Evolutionary conservation across 768 basidiomycete species (phyloP), one percentile per base, ranked within the genome.

Genomic region (Hygrophorus pudorinus): DNA sequence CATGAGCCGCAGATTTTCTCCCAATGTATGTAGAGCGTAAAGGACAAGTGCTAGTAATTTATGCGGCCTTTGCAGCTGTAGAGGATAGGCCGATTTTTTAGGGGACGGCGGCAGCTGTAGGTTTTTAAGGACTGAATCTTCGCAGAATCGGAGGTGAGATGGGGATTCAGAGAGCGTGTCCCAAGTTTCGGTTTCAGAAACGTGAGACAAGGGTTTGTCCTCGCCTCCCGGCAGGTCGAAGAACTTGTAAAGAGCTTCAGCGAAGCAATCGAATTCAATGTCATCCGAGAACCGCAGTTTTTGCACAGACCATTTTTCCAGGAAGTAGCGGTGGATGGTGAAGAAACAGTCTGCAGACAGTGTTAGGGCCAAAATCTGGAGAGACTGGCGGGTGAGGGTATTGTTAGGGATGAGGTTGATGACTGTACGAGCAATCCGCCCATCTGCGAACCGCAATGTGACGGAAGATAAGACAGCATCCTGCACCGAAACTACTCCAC

Each of bases 21-120:
- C 90, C 2, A 94, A 69, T 35, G 80, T 75, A 56, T 97, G 92
- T 1, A 98, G 61, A 0, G 79, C 83, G 47, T 81, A 76, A 10
- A 93, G 65, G 20, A 83, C 66, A 1, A 76, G 75, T 0, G 75
- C 75, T 12, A 81, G 63, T 12, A 74, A 59, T 16, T 59, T 59
- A 40, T 76, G 71, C 10, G 72, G 68, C 44, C 48, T 55, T 2
- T 51, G 53, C 38, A 45, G 51, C 40, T 48, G 56, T 20, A 48
- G 51, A 17, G 57, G 41, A 24, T 57, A 48, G 24, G 34, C 49
- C 35, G 51, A 57, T 27, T 46, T 51, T 43, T 53, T 61, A 45
- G 47, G 46, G 31, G 44, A 47, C 38, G 62, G 53, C 40, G 63
- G 64, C 45, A 47, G 49, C 29, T 53, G 61, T 20, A 87, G 62